A percentile compares a stretch with the other conserved stretches of the same genome.
phyloP scores from a whole-genome alignment of 805 yeast species.

The Jamesozyma rosinii region DNA sequence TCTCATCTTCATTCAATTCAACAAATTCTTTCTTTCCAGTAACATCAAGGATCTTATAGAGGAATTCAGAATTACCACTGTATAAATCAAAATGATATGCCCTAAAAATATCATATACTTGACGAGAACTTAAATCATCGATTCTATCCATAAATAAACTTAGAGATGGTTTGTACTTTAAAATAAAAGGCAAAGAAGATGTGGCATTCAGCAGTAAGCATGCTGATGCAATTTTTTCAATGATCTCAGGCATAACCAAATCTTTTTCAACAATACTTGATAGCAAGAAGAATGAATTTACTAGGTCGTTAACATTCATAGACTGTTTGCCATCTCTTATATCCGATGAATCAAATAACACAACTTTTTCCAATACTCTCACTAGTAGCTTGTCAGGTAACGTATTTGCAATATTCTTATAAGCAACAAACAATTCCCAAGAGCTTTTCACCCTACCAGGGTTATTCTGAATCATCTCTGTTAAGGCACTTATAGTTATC shows the following conservation, averaged over 20 bases:
- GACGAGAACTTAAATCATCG: constrained; percentile 13
- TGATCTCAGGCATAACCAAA: constrained; percentile 4
- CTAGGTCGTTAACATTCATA: constrained; percentile 14
- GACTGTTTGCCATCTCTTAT: constrained; percentile 26
- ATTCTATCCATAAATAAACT: constrained; percentile 7
- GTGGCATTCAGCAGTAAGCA: constrained; percentile 12
- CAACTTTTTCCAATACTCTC: constrained; percentile 31
- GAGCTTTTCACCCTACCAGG: constrained; percentile 48
- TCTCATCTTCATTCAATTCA: constrained; percentile 12
- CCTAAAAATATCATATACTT: constrained; percentile 11
- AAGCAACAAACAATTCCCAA: constrained; percentile 38
- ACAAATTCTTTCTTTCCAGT: constrained; percentile 11
- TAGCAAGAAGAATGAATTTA: constrained; percentile 20
- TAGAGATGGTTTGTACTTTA: constrained; percentile 7
- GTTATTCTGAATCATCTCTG: constrained; percentile 34
- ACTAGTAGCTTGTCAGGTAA: constrained; percentile 21
- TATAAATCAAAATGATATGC: constrained; percentile 8
- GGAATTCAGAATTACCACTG: constrained; percentile 5
- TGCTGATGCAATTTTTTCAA: constrained; percentile 10
- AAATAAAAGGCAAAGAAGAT: constrained; percentile 8
- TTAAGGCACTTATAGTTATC: constrained; percentile 19
- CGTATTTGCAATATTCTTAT: constrained; percentile 7
- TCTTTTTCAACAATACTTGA: constrained; percentile 11
- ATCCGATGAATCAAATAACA: constrained; percentile 34
- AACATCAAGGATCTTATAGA: constrained; percentile 9